phyloP scores from a whole-genome alignment of 2,329 filamentous ascomycete species.

The Hymenotorrendiella dingleyae region DNA sequence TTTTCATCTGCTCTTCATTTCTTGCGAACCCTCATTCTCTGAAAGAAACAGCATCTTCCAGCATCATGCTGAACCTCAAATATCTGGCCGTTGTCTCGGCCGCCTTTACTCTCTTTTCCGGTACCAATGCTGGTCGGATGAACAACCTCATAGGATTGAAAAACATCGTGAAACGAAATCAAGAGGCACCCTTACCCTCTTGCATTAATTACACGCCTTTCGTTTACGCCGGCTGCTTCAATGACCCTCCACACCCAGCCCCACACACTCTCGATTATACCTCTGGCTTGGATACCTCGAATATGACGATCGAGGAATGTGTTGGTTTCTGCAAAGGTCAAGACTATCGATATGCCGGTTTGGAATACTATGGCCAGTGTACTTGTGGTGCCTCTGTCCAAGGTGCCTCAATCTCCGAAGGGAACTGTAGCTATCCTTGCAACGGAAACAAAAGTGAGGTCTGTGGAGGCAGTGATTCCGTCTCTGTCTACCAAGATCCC shows the following conservation, averaged over 20 bases:
- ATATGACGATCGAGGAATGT: conserved; percentile 33
- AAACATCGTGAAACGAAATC: conserved; percentile 14
- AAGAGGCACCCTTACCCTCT: conserved; percentile 21
- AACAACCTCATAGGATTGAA: too few species aligned
- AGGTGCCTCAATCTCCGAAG: conserved; percentile 21
- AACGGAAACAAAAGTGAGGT: conserved; percentile 20
- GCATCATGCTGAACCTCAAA: conserved; percentile 17
- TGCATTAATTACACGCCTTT: conserved; percentile 30
- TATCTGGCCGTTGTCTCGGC: conserved; percentile 19
- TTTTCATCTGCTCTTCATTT: neutral
- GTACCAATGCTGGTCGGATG: conserved; percentile 20
- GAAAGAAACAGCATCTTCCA: neutral
- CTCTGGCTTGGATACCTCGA: conserved; percentile 24
- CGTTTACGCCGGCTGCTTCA: conserved; percentile 32
- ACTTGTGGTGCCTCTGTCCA: conserved; percentile 32
- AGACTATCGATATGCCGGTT: conserved; percentile 31
- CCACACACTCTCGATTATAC: conserved; percentile 27
- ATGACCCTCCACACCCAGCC: conserved; percentile 21
- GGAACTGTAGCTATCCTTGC: conserved; percentile 24
- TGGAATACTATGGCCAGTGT: conserved; percentile 29
- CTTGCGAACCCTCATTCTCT: neutral
- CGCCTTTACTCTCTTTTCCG: conserved; percentile 16
- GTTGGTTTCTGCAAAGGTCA: conserved; percentile 34
- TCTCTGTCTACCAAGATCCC: conserved; percentile 32
- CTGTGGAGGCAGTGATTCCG: conserved; percentile 23